A percentile compares a stretch with the other conserved stretches of the same genome.
Evolutionary conservation across 2,329 filamentous ascomycete genomes (phyloP).

Genomic region (Rhynchosporium graminicola): DNA sequence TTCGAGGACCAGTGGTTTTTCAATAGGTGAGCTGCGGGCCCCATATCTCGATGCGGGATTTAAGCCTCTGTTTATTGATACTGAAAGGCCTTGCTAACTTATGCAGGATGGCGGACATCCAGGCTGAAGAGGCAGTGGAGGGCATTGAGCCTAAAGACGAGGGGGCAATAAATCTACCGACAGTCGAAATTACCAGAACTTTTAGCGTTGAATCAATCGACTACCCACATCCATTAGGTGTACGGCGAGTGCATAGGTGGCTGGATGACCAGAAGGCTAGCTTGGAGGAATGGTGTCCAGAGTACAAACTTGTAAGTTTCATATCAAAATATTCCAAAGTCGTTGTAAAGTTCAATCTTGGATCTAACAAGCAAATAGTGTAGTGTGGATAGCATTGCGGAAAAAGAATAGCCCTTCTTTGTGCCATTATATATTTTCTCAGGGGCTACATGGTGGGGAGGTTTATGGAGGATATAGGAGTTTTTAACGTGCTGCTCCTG

Average conservation of each 20-base stretch:
- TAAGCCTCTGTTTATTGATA: not conserved
- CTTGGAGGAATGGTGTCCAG: conserved; percentile 29
- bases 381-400: conserved; percentile 8
- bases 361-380: conserved; percentile 4
- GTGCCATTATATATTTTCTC: not conserved
- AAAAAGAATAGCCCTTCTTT: not conserved
- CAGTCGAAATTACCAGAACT: conserved; percentile 35
- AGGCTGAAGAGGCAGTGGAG: conserved; percentile 27
- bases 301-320: conserved; percentile 23
- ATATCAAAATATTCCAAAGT: not conserved
- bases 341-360: too few species aligned
- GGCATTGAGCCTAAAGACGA: conserved; percentile 30
- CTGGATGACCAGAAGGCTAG: conserved; percentile 27
- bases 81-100: conserved; percentile 1
- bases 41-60: not conserved
- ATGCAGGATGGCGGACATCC: conserved; percentile 31
- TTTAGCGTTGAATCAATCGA: conserved; percentile 40
- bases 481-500: not conserved
- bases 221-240: conserved; percentile 39
- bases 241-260: conserved; percentile 39
- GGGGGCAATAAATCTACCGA: conserved; percentile 36
- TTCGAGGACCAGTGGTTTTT: conserved; percentile 40
- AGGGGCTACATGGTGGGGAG: not conserved
- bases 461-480: not conserved
- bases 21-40: conserved; percentile 30